phyloP scores from a whole-genome alignment of 78 protist species.

The Polysphondylium violaceum region DNA sequence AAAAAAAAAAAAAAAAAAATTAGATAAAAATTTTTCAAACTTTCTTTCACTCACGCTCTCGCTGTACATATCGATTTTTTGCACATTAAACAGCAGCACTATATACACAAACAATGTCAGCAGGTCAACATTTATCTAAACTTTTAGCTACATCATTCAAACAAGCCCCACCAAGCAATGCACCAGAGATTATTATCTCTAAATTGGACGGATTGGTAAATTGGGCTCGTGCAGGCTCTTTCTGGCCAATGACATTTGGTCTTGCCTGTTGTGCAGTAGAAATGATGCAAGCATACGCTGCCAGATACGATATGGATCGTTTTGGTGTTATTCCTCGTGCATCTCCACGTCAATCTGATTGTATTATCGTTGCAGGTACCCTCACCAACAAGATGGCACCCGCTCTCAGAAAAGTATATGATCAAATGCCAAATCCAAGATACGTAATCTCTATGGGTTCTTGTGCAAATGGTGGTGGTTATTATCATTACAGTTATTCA shows the following conservation, averaged over 20 bases:
- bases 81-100: too few relatives aligned
- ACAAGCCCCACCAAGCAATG: slow-evolving; percentile 58
- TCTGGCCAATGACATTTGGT: slow-evolving; percentile 99
- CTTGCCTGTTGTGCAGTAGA: slow-evolving; percentile 99
- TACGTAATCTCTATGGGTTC: slow-evolving; percentile 97
- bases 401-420: slow-evolving; percentile 95
- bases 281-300: slow-evolving; percentile 97
- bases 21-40: too few relatives aligned
- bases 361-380: slow-evolving; percentile 98
- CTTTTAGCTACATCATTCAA: slow-evolving; percentile 69
- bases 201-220: slow-evolving; percentile 89
- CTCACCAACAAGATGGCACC: slow-evolving; percentile 99
- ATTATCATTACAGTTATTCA: slow-evolving; percentile 97
- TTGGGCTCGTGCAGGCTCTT: slow-evolving; percentile 93
- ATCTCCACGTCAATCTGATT: slow-evolving; percentile 96
- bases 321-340: slow-evolving; percentile 95
- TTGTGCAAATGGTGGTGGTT: slow-evolving; percentile 99
- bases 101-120: too few relatives aligned
- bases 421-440: slow-evolving; percentile 92
- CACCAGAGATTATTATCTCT: slow-evolving; percentile 86
- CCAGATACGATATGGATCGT: slow-evolving; percentile 97
- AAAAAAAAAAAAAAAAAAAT: too few relatives aligned
- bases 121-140: slow-evolving; percentile 61
- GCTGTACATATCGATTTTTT: too few relatives aligned
- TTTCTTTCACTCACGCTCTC: too few relatives aligned